Percentiles rank a stretch among this genome's conserved stretches.
phyloP scores from a whole-genome alignment of 2,329 filamentous ascomycete species.

The Incumbomyces delicatus region DNA sequence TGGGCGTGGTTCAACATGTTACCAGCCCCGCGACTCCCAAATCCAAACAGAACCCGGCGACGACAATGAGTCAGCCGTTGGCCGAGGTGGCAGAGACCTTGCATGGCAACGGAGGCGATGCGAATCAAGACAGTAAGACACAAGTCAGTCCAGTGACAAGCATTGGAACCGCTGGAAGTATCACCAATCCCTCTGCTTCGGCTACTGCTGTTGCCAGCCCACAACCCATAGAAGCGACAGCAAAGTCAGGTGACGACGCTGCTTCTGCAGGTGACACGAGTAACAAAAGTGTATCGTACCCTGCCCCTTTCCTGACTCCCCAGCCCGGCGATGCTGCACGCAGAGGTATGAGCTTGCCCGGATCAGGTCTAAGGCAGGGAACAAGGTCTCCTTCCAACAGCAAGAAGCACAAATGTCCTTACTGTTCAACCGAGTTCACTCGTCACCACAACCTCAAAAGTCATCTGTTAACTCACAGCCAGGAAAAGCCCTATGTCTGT shows the following conservation, averaged over 20 bases:
- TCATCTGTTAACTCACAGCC: constrained; percentile 91
- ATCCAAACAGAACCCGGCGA: constrained; percentile 29
- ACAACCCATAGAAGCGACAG: constrained; percentile 35
- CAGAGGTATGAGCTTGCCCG: constrained; percentile 50
- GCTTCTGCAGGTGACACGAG: constrained; percentile 28
- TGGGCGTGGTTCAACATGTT: constrained; percentile 27
- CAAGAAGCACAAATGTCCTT: constrained; percentile 94
- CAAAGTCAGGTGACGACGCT: constrained; percentile 26
- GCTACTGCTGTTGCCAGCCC: constrained; percentile 40
- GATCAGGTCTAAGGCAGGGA: constrained; percentile 45
- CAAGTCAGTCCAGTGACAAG: constrained; percentile 46
- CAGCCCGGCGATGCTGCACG: constrained; percentile 41
- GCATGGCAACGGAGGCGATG: constrained; percentile 33
- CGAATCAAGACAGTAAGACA: constrained; percentile 35
- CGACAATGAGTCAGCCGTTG: constrained; percentile 40
- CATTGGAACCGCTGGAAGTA: constrained; percentile 43
- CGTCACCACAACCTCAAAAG: constrained; percentile 96
- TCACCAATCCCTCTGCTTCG: constrained; percentile 40
- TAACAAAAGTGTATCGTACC: constrained; percentile 55
- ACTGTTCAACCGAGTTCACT: constrained; percentile 93
- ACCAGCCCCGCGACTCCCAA: constrained; percentile 17
- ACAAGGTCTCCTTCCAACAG: constrained; percentile 58
- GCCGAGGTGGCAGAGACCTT: constrained; percentile 39
- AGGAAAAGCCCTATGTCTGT: constrained; percentile 95
- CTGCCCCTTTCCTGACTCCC: constrained; percentile 44